Percentiles rank a stretch among this genome's conserved stretches.
Evolutionary conservation across 2,329 filamentous ascomycete species (phyloP).

Genomic region (Grosmannia serpens): DNA sequence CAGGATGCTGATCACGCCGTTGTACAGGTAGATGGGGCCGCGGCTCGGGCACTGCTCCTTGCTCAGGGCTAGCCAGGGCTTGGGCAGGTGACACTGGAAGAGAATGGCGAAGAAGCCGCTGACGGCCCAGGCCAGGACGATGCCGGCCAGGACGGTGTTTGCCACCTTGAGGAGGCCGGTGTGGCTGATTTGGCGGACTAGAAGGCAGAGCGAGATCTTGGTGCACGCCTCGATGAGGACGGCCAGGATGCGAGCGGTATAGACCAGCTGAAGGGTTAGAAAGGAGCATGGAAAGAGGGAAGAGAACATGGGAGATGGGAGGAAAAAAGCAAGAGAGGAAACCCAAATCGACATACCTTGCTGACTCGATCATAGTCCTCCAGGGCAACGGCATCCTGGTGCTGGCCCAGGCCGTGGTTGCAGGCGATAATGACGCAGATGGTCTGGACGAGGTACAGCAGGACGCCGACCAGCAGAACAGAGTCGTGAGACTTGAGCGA

Average conservation of each 20-base stretch:
- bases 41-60: slow-evolving; percentile 2
- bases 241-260: not conserved
- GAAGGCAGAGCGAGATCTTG: slow-evolving; percentile 4
- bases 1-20: slow-evolving; percentile 6
- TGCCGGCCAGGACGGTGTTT: not conserved
- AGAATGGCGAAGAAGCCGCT: slow-evolving; percentile 2
- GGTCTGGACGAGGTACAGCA: slow-evolving; percentile 1
- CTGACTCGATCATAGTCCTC: not conserved
- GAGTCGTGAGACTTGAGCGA: slow-evolving; percentile 1
- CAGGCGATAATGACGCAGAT: slow-evolving; percentile 1
- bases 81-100: slow-evolving; percentile 33
- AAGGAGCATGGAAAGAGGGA: not conserved
- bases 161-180: not conserved
- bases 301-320: not conserved
- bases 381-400: not conserved
- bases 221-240: not conserved
- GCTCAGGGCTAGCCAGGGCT: slow-evolving; percentile 4
- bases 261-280: not conserved
- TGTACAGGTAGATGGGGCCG: slow-evolving; percentile 6
- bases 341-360: not conserved
- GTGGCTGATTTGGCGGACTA: not conserved
- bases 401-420: not conserved
- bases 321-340: not conserved
- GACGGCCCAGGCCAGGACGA: slow-evolving; percentile 21
- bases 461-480: not conserved